Evolutionary conservation across 352 stramenopile species (phyloP).

Genomic region (Globisporangium acanthophoron): DNA sequence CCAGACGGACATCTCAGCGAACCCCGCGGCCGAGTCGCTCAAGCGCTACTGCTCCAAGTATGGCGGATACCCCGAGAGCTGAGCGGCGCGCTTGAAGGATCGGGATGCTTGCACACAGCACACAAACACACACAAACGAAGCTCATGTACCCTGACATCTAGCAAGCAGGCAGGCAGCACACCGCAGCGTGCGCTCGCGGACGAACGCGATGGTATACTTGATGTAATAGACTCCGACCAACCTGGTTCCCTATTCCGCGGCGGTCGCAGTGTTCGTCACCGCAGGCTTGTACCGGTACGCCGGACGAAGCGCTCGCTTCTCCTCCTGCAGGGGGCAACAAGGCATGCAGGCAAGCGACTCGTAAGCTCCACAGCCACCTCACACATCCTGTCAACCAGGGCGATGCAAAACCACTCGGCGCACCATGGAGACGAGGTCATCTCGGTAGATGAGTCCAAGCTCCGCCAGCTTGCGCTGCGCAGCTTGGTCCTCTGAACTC

Average conservation of each 20-base stretch:
- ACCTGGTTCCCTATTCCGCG: slow-evolving; percentile 13
- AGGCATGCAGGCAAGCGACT: background rate
- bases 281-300: slow-evolving; percentile 67
- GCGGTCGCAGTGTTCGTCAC: slow-evolving; percentile 5
- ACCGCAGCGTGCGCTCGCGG: slow-evolving; percentile 2
- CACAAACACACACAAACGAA: background rate
- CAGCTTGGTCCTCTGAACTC: slow-evolving; percentile 20
- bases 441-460: slow-evolving; percentile 52
- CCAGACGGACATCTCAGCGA: slow-evolving; percentile 19
- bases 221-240: slow-evolving; percentile 4
- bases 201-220: slow-evolving; percentile 7
- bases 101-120: background rate
- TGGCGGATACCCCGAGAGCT: slow-evolving; percentile 66
- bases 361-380: background rate
- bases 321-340: slow-evolving; percentile 41
- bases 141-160: slow-evolving; percentile 1
- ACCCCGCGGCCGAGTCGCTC: slow-evolving; percentile 39
- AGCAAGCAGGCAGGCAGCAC: background rate
- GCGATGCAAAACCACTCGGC: slow-evolving; percentile 1
- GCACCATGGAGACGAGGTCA: slow-evolving; percentile 54
- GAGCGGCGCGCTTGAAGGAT: background rate
- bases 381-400: background rate
- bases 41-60: slow-evolving; percentile 86
- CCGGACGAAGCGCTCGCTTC: slow-evolving; percentile 67
- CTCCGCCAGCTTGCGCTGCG: slow-evolving; percentile 16